phyloP scores from a whole-genome alignment of 352 stramenopile genomes.

The Pythium monospermum region DNA sequence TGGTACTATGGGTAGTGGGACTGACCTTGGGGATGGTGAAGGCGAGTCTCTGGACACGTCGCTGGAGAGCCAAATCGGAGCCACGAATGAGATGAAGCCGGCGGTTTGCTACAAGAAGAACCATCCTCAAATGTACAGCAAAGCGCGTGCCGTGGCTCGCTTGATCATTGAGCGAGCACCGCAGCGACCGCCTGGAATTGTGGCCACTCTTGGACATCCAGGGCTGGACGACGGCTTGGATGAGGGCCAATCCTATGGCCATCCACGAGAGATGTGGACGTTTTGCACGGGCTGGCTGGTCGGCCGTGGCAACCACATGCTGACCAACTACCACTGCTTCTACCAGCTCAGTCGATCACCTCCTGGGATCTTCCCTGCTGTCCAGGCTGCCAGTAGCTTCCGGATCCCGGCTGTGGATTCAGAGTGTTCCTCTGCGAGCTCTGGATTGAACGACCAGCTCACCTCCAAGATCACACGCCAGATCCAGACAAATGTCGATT shows the following conservation, averaged over 20 bases:
- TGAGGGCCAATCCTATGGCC: not conserved
- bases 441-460: not conserved
- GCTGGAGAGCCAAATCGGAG: constrained; percentile 43
- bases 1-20: no score
- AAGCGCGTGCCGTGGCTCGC: constrained; percentile 40
- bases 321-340: constrained; percentile 73
- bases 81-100: constrained; percentile 44
- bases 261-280: not conserved
- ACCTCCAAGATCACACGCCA: not conserved
- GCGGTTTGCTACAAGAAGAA: constrained; percentile 52
- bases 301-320: constrained; percentile 46
- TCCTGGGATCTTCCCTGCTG: not conserved
- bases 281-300: constrained; percentile 69
- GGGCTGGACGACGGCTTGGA: constrained; percentile 5
- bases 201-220: no score
- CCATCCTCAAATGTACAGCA: constrained; percentile 49
- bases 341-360: not conserved
- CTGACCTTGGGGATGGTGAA: not conserved
- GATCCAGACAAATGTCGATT: constrained; percentile 34
- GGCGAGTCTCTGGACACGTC: not conserved
- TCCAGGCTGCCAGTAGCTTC: not conserved
- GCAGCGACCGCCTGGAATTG: no score
- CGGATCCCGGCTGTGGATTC: not conserved
- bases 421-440: not conserved
- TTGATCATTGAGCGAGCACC: constrained; percentile 34